Evolutionary conservation across 2,329 filamentous ascomycete species (phyloP).

Genomic region (Polychaeton citri): DNA sequence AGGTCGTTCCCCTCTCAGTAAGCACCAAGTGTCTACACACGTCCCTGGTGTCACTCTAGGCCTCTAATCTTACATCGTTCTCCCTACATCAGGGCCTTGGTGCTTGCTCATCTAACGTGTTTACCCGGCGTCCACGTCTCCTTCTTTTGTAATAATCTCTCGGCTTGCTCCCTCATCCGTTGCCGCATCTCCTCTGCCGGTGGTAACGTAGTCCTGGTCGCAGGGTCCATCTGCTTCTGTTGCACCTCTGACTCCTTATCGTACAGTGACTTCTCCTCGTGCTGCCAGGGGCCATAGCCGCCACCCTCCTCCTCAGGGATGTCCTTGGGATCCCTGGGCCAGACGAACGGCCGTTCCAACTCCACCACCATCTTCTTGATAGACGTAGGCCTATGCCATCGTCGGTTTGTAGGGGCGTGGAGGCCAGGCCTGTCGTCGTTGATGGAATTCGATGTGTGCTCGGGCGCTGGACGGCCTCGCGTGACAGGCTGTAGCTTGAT

Average conservation of each 20-base stretch:
- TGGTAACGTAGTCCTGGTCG: constrained; percentile 21
- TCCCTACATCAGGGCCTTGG: too few species aligned
- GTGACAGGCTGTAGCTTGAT: constrained; percentile 57
- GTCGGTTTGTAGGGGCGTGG: constrained; percentile 10
- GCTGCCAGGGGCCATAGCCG: constrained; percentile 36
- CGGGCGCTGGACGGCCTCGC: constrained; percentile 31
- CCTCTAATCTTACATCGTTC: too few species aligned
- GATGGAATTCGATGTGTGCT: constrained; percentile 23
- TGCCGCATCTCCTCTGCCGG: constrained; percentile 29
- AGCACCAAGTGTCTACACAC: too few species aligned
- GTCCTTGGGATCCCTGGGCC: constrained; percentile 55
- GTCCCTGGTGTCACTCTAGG: too few species aligned
- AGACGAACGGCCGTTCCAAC: constrained; percentile 75
- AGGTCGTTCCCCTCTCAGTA: too few species aligned
- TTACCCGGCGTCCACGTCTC: constrained; percentile 40
- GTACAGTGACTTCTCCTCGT: constrained; percentile 11
- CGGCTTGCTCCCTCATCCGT: constrained; percentile 46
- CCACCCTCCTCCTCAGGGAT: constrained; percentile 26
- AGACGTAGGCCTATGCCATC: constrained; percentile 55
- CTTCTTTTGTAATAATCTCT: constrained; percentile 47
- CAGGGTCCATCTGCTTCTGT: constrained; percentile 21
- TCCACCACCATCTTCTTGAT: constrained; percentile 94
- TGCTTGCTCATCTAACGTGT: too few species aligned
- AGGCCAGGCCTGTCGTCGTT: constrained; percentile 6
- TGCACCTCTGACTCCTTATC: constrained; percentile 27